Base-by-base conservation (phyloP, 352 stramenopile genomes). In the Aphanomyces euteiches region DNA sequence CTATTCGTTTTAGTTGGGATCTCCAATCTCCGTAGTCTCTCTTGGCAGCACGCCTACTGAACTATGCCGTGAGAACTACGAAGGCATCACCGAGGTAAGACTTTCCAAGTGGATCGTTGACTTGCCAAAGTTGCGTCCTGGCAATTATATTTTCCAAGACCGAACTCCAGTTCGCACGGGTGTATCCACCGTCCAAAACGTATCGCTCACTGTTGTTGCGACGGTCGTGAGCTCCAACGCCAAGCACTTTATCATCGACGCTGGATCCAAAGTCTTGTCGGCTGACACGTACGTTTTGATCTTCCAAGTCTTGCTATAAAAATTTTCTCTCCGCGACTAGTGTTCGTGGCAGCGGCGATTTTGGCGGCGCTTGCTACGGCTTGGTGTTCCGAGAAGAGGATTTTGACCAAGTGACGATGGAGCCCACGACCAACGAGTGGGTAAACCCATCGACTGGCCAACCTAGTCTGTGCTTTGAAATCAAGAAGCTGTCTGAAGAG, bases 101-200 rank as follows among this genome's bases (percentile, higher is more conserved):
- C 54, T 17, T 61, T 10, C 5, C n/a, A n/a, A n/a, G n/a, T n/a
- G n/a, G n/a, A n/a, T n/a, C n/a, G n/a, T n/a, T n/a, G n/a, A 10
- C 61, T 21, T 60, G 17, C 15, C 34, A 19, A 34, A 88, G 77
- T 86, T 90, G 59, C 84, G 83, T 6, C 81, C 82, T 12, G 84
- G 82, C 37, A 92, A 90, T 74, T 90, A 90, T 50, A 78, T 90
- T 8, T 92, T 92, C 60, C 69, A 89, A 12, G 84, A 92, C 63
- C 84, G 84, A 61, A 92, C 84, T 17, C 84, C 84, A 5, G 79
- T 92, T 37, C 76, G 79, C 43, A 90, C 89, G 50, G 84, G 84
- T 1, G 57, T 90, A 12, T 85, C 79, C 56, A 81, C 74, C 13
- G 74, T 90, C 57, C 67, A 88, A 67, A 75, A 90, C 61, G 80